phyloP scores from a whole-genome alignment of 345 rosid species.

The Salix koriyanagi region DNA sequence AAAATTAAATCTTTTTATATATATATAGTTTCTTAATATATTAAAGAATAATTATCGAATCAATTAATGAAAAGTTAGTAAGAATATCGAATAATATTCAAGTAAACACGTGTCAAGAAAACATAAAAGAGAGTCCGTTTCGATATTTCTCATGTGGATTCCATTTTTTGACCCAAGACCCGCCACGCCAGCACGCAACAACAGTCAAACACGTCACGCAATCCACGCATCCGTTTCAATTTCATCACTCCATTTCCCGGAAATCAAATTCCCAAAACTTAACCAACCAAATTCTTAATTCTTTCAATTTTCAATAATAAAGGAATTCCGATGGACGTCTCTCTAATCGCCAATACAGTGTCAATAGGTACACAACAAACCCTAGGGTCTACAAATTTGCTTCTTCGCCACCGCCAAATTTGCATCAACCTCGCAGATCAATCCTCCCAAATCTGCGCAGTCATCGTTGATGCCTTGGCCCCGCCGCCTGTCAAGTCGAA shows the following conservation, averaged over 20 bases:
- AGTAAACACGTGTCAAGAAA: too few relatives aligned
- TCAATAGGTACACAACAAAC: slow-evolving; percentile 43
- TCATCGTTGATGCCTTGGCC: slow-evolving; percentile 42
- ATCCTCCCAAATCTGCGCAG: slow-evolving; percentile 31
- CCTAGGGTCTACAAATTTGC: slow-evolving; percentile 45
- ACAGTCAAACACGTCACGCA: slow-evolving; percentile 10
- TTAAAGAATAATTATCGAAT: too few relatives aligned
- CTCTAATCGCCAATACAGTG: slow-evolving; percentile 43
- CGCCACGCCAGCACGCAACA: neutral
- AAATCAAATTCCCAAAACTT: slow-evolving; percentile 7
- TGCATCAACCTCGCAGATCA: slow-evolving; percentile 31
- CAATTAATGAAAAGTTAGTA: too few relatives aligned
- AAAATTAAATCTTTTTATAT: too few relatives aligned
- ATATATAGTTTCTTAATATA: too few relatives aligned
- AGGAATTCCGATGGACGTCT: slow-evolving; percentile 40
- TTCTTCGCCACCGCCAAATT: slow-evolving; percentile 32
- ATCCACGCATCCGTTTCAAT: neutral
- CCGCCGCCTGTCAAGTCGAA: slow-evolving; percentile 46
- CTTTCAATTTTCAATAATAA: neutral
- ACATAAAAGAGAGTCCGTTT: too few relatives aligned
- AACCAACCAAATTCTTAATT: neutral
- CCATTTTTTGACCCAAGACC: neutral
- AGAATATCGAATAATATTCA: too few relatives aligned
- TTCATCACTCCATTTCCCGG: neutral
- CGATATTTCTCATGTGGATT: too few relatives aligned